Conservation (phyloP, 345 rosid genomes). For the Eucalyptus lansdowneana region DNA sequence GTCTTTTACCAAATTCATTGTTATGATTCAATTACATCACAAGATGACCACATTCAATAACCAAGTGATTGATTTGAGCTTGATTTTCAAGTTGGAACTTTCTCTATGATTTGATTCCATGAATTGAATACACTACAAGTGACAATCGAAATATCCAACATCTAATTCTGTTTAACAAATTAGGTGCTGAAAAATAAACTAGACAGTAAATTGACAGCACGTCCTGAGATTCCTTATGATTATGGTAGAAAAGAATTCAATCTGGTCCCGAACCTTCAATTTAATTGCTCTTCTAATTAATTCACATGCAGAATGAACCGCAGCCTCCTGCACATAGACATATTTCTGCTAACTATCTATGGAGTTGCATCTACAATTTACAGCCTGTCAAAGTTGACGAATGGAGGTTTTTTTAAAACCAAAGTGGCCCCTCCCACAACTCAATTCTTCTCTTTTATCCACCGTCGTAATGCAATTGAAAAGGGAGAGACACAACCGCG, state of each 20-base stretch:
- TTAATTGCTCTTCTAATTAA: rapidly evolving
- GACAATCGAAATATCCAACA: neutral
- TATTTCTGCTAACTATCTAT: neutral
- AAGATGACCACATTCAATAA: too few species aligned
- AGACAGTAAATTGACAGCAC: neutral
- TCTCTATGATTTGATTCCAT: neutral
- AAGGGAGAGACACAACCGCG: too few species aligned
- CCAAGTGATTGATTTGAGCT: neutral
- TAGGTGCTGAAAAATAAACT: neutral
- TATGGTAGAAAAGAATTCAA: neutral
- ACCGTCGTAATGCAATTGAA: too few species aligned
- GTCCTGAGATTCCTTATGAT: neutral
- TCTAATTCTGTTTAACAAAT: too few species aligned
- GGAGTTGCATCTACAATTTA: neutral
- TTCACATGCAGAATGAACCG: neutral
- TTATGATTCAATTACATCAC: too few species aligned
- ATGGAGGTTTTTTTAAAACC: too few species aligned
- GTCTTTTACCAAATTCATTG: too few species aligned
- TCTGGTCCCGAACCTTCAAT: neutral
- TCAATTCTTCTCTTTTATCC: too few species aligned
- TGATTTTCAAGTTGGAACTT: rapidly evolving
- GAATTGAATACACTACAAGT: rapidly evolving
- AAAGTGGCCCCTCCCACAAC: too few species aligned
- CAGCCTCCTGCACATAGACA: neutral
- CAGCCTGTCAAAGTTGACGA: too few species aligned